Evolutionary conservation across 768 basidiomycete species (phyloP).

Genomic region (Rubroboletus pulcherrimus): DNA sequence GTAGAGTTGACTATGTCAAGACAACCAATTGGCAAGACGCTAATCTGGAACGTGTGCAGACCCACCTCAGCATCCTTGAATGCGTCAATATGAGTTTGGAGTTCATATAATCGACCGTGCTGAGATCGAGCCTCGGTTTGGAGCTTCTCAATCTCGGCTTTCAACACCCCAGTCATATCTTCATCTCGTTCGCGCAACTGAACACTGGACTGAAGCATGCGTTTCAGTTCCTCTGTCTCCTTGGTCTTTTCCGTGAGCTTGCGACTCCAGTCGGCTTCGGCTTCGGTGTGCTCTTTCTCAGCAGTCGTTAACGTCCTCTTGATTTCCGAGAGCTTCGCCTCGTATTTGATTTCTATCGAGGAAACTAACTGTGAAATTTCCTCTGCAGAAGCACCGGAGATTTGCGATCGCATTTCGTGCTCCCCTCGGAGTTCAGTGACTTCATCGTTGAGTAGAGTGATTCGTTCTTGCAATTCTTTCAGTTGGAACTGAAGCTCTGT

Average conservation of each 20-base stretch:
- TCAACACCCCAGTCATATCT: constrained; percentile 45
- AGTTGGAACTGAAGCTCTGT: constrained; percentile 86
- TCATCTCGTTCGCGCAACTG: constrained; percentile 61
- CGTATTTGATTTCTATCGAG: constrained; percentile 73
- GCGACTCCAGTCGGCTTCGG: constrained; percentile 85
- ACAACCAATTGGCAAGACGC: not conserved
- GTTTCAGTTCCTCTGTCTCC: constrained; percentile 73
- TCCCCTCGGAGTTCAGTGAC: constrained; percentile 60
- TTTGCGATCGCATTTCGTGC: constrained; percentile 43
- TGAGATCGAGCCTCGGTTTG: constrained; percentile 46
- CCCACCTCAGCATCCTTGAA: constrained; percentile 63
- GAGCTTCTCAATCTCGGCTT: constrained; percentile 51
- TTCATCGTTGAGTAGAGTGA: constrained; percentile 68
- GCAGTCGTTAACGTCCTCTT: constrained; percentile 54
- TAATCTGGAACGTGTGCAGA: not conserved
- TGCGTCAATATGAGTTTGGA: constrained; percentile 46
- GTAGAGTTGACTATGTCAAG: constrained; percentile 39
- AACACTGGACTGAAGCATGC: constrained; percentile 51
- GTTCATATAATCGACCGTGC: constrained; percentile 52
- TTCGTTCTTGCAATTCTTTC: constrained; percentile 72
- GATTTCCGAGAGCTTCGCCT: constrained; percentile 70
- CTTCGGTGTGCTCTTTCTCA: constrained; percentile 83
- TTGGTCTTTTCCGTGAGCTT: constrained; percentile 75
- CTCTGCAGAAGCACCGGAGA: constrained; percentile 47
- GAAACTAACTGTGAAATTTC: constrained; percentile 72